These are phyloP conservation scores for Hypomontagnella submonticulosa DNA, from an alignment of 495 filamentous ascomycete species.

Conservation along the genomic window DNA sequence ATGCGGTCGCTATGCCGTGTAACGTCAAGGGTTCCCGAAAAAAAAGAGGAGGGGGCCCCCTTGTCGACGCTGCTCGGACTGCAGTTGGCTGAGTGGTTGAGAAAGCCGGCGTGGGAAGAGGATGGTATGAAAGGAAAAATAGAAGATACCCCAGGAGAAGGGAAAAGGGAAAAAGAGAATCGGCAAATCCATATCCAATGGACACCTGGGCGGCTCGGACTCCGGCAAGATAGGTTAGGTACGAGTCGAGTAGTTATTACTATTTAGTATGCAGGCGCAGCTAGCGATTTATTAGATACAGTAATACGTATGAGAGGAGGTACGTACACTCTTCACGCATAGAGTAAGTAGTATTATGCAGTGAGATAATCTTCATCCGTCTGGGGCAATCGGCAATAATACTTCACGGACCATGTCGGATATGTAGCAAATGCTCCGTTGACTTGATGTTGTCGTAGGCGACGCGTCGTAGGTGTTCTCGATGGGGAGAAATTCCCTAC, in stretches of 20 bases:
- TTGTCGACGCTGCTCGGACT: conserved; percentile 18
- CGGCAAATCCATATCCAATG: conserved; percentile 22
- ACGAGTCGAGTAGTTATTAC: conserved; percentile 11
- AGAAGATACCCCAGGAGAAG: conserved; percentile 14
- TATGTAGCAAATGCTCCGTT: conserved; percentile 16
- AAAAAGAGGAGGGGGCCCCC: conserved; percentile 12
- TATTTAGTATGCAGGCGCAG: conserved; percentile 41
- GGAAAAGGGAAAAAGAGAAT: conserved; percentile 31
- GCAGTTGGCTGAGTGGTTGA: conserved; percentile 19
- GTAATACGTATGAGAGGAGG: conserved; percentile 18
- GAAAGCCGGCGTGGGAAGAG: conserved; percentile 5
- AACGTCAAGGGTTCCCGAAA: conserved; percentile 42
- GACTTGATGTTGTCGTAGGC: conserved; percentile 5
- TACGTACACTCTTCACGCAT: conserved; percentile 20
- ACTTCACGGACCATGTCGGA: conserved; percentile 12
- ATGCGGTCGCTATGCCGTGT: conserved; percentile 41
- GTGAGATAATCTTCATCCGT: conserved; percentile 35
- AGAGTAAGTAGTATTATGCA: conserved; percentile 37
- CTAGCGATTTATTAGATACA: conserved; percentile 37
- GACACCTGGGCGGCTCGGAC: conserved; percentile 29
- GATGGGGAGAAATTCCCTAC: conserved; percentile 11
- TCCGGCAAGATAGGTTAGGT: conserved; percentile 33
- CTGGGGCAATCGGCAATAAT: conserved; percentile 27
- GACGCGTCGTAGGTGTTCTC: conserved; percentile 18
- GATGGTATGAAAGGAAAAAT: conserved; percentile 25